phyloP scores from a whole-genome alignment of 192 early-diverging fungal species.

The Gamsiella multidivaricata region DNA sequence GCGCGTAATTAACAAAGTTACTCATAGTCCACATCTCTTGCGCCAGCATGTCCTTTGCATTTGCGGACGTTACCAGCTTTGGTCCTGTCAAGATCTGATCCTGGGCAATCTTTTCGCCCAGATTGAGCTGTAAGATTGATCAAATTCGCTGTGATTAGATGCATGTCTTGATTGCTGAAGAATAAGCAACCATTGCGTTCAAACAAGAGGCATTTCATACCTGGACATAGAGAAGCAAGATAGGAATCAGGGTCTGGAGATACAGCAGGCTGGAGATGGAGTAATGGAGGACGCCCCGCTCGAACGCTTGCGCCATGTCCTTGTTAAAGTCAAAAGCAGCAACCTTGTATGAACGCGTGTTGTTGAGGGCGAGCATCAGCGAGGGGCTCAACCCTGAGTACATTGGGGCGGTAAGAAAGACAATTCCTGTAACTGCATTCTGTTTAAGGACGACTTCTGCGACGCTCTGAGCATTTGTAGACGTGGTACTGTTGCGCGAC shows the following conservation, averaged over 20 bases:
- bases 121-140: conserved; percentile 18
- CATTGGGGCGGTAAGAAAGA: conserved; percentile 19
- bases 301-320: background rate
- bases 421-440: conserved; percentile 22
- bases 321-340: conserved; percentile 40
- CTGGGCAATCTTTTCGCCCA: conserved; percentile 30
- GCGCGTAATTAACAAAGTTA: background rate
- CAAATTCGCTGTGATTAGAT: no score
- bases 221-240: conserved; percentile 36
- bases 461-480: background rate
- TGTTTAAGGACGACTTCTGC: background rate
- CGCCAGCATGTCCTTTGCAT: conserved; percentile 27
- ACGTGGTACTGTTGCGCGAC: background rate
- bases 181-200: no score
- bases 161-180: no score
- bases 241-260: conserved; percentile 25
- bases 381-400: background rate
- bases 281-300: conserved; percentile 14
- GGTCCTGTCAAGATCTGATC: conserved; percentile 28
- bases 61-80: conserved; percentile 23
- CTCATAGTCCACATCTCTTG: conserved; percentile 24
- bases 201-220: conserved; percentile 5
- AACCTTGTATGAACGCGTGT: conserved; percentile 24
- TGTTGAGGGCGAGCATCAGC: conserved; percentile 8
- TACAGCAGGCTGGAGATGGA: conserved; percentile 37